These are phyloP conservation scores for Sporothrix protearum DNA, from an alignment of 2,329 filamentous ascomycete species.

Conservation along the genomic window DNA sequence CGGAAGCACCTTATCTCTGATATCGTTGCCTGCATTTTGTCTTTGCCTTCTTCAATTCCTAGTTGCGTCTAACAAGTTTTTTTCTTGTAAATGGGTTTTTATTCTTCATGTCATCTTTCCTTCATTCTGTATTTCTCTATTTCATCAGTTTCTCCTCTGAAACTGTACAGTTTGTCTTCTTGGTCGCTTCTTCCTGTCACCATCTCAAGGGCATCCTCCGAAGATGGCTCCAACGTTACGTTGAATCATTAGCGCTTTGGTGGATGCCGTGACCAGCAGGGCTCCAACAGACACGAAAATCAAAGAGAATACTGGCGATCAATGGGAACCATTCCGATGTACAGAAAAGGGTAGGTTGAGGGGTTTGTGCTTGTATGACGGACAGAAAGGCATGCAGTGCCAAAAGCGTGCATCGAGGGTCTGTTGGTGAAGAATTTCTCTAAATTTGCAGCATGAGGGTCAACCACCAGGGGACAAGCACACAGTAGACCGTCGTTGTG, in stretches of 20 bases:
- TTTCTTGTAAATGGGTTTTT: background rate
- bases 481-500: background rate
- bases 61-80: background rate
- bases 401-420: background rate
- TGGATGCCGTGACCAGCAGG: background rate
- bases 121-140: background rate
- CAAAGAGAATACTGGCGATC: background rate
- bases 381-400: background rate
- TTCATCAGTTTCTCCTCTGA: no score
- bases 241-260: conserved; percentile 9
- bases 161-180: no score
- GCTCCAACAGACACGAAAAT: background rate
- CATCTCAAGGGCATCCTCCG: background rate
- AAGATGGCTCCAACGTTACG: background rate
- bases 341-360: background rate
- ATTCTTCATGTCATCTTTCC: background rate
- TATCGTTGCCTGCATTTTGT: background rate
- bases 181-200: background rate
- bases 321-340: background rate
- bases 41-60: background rate
- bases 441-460: background rate
- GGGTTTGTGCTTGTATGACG: background rate
- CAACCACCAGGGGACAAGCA: background rate
- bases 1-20: conserved; percentile 5
- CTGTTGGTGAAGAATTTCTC: background rate